Conservation (phyloP, 2,329 filamentous ascomycete genomes). For the Fusarium austroafricanum region DNA sequence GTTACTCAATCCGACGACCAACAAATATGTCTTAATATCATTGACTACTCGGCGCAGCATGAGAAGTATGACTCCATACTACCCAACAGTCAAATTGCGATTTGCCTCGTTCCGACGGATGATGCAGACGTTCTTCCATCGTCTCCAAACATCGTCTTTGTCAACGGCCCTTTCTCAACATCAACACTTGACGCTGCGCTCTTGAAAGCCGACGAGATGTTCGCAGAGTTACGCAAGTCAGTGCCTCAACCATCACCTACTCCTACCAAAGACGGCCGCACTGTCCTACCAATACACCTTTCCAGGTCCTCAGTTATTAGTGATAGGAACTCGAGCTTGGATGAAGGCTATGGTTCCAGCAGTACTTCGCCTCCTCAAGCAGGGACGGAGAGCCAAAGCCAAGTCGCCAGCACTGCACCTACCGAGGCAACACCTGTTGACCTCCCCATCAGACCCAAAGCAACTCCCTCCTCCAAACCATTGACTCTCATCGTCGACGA, state of each 20-base stretch:
- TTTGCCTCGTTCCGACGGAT: constrained; percentile 31
- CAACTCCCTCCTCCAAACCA: constrained; percentile 23
- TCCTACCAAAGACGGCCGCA: background rate
- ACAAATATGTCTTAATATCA: constrained; percentile 17
- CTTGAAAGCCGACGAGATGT: constrained; percentile 15
- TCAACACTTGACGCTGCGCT: constrained; percentile 24
- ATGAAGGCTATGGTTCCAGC: constrained; percentile 12
- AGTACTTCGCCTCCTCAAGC: background rate
- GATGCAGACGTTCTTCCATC: background rate
- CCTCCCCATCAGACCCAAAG: background rate
- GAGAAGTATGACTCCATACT: constrained; percentile 1
- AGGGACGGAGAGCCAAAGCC: background rate
- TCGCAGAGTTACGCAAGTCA: background rate
- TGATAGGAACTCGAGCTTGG: background rate
- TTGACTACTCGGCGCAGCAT: constrained; percentile 26
- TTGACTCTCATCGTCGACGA: constrained; percentile 59
- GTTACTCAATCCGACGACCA: constrained; percentile 8
- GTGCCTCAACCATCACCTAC: background rate
- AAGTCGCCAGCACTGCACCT: background rate
- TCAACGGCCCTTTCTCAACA: constrained; percentile 20
- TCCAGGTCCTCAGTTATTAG: no score
- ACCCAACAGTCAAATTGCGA: constrained; percentile 7
- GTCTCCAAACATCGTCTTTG: constrained; percentile 24
- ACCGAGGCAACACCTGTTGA: background rate
- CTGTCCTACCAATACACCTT: accelerated